Evolutionary conservation across 192 early-diverging fungal genomes (phyloP), one percentile per base, ranked within the genome.

Genomic region (Chytriomyces sp.): DNA sequence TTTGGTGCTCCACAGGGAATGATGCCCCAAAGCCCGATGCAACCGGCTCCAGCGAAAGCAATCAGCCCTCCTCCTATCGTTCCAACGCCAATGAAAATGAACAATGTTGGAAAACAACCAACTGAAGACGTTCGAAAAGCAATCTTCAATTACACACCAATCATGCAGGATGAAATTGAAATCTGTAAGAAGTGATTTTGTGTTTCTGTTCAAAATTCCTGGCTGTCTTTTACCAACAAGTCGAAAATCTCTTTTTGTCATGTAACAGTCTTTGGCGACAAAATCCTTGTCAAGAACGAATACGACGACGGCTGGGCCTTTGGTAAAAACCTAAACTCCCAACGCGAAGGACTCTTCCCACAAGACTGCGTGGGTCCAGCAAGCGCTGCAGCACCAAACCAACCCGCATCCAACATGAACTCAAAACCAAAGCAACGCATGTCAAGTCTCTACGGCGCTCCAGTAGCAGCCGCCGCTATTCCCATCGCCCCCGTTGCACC

Each of bases 241-340:
- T 35, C 35, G 35, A 35, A 57, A 35, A 57, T 57, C 1, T 57
- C 13, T 5, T 20, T 57, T 57, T n/a, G 20, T n/a, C 13, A 57
- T n/a, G 2, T n/a, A 57, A 1, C 53, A 68, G 67, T 18, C 23
- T 18, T 73, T 73, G 72, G 72, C 45, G 72, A 73, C 45, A 18
- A 50, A 45, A 59, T 73, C 45, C 72, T 20, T 7, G 53, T 73
- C 45, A 73, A 61, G 43, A 28, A 73, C 24, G 53, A 73, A 47
- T 73, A 44, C 44, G 72, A 73, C 0, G 72, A 73, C 20, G 72
- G 72, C 11, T 73, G 72, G 72, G 72, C 59, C 0, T 23, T 59
- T 1, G 72, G 72, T 44, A 73, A 35, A 20, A 63, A 61, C 61
- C 24, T 35, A 4, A 7, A 43, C 8, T 63, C 72, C 2, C 8